Evolutionary conservation across 768 basidiomycete species (phyloP), one percentile per base, ranked within the genome.

Genomic region (Saitozyma podzolica): DNA sequence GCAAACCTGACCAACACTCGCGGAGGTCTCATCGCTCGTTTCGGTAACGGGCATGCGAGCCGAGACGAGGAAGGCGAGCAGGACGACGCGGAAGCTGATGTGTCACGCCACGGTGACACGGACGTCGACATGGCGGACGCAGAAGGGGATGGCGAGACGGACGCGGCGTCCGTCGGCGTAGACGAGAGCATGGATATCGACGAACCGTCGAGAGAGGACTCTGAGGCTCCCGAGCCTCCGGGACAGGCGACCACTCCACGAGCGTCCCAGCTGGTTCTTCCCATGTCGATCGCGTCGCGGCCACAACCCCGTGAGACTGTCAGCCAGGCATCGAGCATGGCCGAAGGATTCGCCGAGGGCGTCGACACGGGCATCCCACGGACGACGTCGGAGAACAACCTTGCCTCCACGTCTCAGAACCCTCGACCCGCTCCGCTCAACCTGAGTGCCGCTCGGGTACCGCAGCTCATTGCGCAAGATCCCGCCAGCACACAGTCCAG

Each of bases 141-240:
- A 2, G 74, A 76, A 57, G 66, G 68, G 13, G 81, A 81, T 41
- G 64, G 80, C 41, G 73, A 78, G 11, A 41, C 49, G 29, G 61
- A 82, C 77, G 80, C 52, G 54, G 60, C 65, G 6, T 69, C 66
- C 4, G 52, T 63, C 4, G 71, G 64, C 39, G 87, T 83, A 29
- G 89, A 89, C 56, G 83, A 82, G 1, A 85, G 85, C 56, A 84
- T 85, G 81, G 85, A 77, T 19, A 58, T 70, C 42, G 78, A 75
- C 37, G 63, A 53, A 0, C 39, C 39, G n/a, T 58, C 40, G 42
- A 50, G 50, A 43, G 39, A 19, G 11, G 40, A 60, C 5, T 20
- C 13, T 39, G 11, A 9, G 19, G n/a, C 40, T 11, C 16, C 50
- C 2, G 54, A 62, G 13, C 53, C 48, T 0, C 48, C 58, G 16